Evolutionary conservation across 129 eudicot genomes (phyloP).

Genomic region (Artemisia argyi): DNA sequence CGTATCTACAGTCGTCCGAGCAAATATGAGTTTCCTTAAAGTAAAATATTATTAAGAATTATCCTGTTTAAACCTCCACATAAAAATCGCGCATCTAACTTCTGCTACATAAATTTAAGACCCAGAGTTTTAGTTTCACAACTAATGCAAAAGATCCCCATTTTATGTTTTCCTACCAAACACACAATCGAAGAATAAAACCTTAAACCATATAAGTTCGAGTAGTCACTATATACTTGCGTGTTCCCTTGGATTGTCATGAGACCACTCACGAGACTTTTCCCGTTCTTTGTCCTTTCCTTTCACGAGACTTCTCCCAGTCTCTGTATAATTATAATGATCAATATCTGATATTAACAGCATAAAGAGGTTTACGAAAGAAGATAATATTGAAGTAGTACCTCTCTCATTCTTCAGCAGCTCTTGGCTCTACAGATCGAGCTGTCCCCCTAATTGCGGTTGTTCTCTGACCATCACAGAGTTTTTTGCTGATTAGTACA

Average conservation of each 20-base stretch:
- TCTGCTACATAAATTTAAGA: no score
- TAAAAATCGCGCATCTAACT: no score
- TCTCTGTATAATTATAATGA: constrained; percentile 37
- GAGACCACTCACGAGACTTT: constrained; percentile 77
- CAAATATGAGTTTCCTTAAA: no score
- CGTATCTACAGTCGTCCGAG: no score
- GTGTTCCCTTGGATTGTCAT: constrained; percentile 78
- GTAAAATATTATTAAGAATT: no score
- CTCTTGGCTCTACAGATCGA: constrained; percentile 87
- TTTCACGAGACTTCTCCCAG: constrained; percentile 90
- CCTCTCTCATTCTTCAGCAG: constrained; percentile 76
- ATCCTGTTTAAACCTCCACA: no score
- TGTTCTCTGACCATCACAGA: constrained; percentile 46
- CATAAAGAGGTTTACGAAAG: not conserved
- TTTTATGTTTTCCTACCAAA: no score
- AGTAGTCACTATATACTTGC: no score
- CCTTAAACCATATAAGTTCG: no score
- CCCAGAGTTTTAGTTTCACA: no score
- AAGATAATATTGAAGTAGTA: constrained; percentile 1
- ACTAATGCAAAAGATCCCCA: no score
- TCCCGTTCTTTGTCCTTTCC: constrained; percentile 71
- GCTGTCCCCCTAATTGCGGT: constrained; percentile 65
- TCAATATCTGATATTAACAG: not conserved
- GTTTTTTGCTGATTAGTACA: not conserved
- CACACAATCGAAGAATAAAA: no score